A percentile compares a stretch with the other conserved stretches of the same genome.
These are phyloP conservation scores for Sarocladium oryzae DNA, from an alignment of 2,329 filamentous ascomycete genomes.

Conservation along the genomic window DNA sequence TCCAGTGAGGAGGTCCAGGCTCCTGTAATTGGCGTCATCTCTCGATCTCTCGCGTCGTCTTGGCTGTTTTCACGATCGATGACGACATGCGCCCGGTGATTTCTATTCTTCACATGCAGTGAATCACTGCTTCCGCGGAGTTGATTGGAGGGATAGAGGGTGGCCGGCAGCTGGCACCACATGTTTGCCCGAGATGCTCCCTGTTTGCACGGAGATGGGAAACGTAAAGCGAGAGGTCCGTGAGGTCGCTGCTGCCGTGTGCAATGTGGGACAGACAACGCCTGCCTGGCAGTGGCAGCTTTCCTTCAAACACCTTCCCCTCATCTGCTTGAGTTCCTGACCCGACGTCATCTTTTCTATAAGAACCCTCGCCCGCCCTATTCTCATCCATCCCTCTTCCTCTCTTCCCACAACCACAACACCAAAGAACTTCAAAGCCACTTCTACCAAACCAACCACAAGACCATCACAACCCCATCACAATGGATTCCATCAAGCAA, in stretches of 20 bases:
- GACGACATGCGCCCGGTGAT: conserved; percentile 5
- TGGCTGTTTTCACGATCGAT: not conserved
- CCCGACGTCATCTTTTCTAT: conserved; percentile 8
- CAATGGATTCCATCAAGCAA: conserved; percentile 51
- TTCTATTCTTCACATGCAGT: conserved; percentile 1
- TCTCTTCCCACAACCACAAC: conserved; percentile 15
- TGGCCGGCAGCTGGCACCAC: not conserved
- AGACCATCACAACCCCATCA: conserved; percentile 21
- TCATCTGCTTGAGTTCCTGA: not conserved
- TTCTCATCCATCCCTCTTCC: not conserved
- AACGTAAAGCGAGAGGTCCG: not conserved
- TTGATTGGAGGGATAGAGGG: conserved; percentile 1
- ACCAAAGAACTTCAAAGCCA: conserved; percentile 9
- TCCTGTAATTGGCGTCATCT: conserved; percentile 1
- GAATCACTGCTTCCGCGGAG: not conserved
- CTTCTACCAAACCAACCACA: conserved; percentile 12
- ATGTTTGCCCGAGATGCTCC: not conserved
- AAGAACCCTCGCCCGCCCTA: conserved; percentile 5
- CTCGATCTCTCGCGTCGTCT: conserved; percentile 4
- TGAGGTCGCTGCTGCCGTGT: not conserved
- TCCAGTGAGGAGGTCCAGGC: not conserved
- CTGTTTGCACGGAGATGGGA: not conserved
- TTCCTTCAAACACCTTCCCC: not conserved
- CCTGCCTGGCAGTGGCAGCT: not conserved
- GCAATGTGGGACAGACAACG: not conserved